Percentiles rank a stretch among this genome's conserved stretches.
Evolutionary conservation across 352 stramenopile species (phyloP).

Genomic region (Pythium guiyangense): DNA sequence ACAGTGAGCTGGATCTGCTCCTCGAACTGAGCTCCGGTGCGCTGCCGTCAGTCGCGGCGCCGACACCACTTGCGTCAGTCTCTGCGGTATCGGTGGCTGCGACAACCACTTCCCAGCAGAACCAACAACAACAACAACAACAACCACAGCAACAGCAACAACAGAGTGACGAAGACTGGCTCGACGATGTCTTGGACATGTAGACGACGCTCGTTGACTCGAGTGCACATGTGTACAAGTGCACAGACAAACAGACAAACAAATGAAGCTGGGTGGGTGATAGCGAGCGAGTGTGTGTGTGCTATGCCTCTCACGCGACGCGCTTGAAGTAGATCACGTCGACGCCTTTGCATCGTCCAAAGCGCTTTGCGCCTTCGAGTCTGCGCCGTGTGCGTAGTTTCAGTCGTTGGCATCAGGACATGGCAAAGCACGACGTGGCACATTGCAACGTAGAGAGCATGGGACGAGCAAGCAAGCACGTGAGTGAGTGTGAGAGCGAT

Average conservation of each 20-base stretch:
- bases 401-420: neutral
- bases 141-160: constrained; percentile 21
- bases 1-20: constrained; percentile 36
- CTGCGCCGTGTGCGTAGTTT: constrained; percentile 19
- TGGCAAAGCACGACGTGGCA: too few species aligned
- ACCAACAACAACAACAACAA: neutral
- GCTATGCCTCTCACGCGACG: constrained; percentile 8
- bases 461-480: neutral
- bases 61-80: too few species aligned
- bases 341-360: constrained; percentile 73
- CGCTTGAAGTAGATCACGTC: constrained; percentile 77
- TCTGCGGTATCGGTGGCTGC: neutral
- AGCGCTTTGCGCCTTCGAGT: constrained; percentile 66
- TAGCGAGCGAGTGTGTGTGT: too few species aligned
- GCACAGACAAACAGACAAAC: neutral
- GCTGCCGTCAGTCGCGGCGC: neutral
- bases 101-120: neutral
- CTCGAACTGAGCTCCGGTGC: constrained; percentile 30
- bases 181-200: constrained; percentile 62
- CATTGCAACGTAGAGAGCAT: too few species aligned
- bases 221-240: neutral
- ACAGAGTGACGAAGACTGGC: constrained; percentile 75
- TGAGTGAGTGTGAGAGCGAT: neutral
- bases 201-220: too few species aligned
- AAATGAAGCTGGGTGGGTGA: too few species aligned